phyloP scores from a whole-genome alignment of 202 grass and related monocot species.

The Tripidium arundinaceum region DNA sequence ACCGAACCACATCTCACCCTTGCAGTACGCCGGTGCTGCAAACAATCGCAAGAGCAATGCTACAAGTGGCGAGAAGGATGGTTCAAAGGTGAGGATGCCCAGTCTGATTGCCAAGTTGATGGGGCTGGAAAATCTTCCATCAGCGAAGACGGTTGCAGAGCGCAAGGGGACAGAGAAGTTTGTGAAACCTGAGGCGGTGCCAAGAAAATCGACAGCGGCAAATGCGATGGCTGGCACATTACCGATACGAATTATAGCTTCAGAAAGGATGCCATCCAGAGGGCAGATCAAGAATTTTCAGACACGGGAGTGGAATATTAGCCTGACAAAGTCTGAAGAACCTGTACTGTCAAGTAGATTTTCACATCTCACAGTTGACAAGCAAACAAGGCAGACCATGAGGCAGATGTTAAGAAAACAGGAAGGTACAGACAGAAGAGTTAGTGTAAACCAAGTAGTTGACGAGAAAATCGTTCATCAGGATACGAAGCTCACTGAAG shows the following conservation, averaged over 20 bases:
- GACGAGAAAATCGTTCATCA: slow-evolving; percentile 25
- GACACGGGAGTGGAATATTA: slow-evolving; percentile 35
- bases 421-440: slow-evolving; percentile 17
- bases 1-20: neutral
- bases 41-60: slow-evolving; percentile 11
- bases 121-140: slow-evolving; percentile 82
- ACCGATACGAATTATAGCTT: slow-evolving; percentile 42
- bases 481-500: slow-evolving; percentile 22
- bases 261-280: slow-evolving; percentile 19
- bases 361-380: slow-evolving; percentile 21
- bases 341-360: slow-evolving; percentile 12
- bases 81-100: slow-evolving; percentile 66
- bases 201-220: slow-evolving; percentile 24
- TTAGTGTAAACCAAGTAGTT: slow-evolving; percentile 9
- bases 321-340: slow-evolving; percentile 33
- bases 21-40: neutral
- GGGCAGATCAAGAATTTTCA: slow-evolving; percentile 29
- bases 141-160: slow-evolving; percentile 15
- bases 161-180: slow-evolving; percentile 43
- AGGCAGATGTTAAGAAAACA: slow-evolving; percentile 21
- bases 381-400: slow-evolving; percentile 29
- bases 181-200: slow-evolving; percentile 42
- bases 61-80: slow-evolving; percentile 22
- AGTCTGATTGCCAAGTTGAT: slow-evolving; percentile 88
- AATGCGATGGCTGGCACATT: slow-evolving; percentile 15